Percentiles rank a stretch among this genome's conserved stretches.
Conservation (phyloP, 2,329 filamentous ascomycete species). For the Ophiocordyceps robertsii region DNA sequence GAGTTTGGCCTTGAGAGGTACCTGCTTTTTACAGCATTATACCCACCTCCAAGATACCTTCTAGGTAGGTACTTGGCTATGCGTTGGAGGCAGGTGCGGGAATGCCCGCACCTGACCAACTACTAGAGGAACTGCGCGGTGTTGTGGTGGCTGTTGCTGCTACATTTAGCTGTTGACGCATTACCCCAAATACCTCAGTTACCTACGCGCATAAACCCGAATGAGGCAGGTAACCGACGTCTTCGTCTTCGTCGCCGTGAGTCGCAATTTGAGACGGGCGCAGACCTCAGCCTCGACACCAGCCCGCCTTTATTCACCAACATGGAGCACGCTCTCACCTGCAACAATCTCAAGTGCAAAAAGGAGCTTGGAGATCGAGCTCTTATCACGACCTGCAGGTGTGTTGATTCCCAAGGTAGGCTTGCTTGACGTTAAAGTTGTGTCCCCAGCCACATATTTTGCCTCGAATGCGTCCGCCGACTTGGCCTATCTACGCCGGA, state of each 20-base stretch:
- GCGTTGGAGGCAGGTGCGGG: no score
- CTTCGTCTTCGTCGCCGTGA: no score
- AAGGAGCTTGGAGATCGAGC: constrained; percentile 54
- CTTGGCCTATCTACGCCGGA: constrained; percentile 42
- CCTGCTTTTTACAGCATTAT: no score
- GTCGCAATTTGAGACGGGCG: background rate
- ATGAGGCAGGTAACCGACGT: no score
- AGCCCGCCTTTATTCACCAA: background rate
- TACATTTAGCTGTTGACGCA: no score
- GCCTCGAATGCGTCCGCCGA: constrained; percentile 55
- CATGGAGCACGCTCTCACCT: constrained; percentile 66
- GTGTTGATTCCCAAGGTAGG: background rate
- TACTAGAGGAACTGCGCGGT: no score
- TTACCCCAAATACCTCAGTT: no score
- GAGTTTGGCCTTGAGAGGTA: no score
- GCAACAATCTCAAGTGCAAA: constrained; percentile 71
- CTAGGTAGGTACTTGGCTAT: no score
- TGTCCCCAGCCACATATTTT: constrained; percentile 65
- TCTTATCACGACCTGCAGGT: constrained; percentile 76
- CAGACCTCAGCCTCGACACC: background rate
- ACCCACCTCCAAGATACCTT: background rate
- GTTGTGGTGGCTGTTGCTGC: no score
- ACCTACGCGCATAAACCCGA: no score
- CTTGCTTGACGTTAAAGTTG: background rate
- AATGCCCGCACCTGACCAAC: no score